Evolutionary conservation across 768 basidiomycete genomes (phyloP), one percentile per base, ranked within the genome.

Genomic region (Trametes gibbosa): DNA sequence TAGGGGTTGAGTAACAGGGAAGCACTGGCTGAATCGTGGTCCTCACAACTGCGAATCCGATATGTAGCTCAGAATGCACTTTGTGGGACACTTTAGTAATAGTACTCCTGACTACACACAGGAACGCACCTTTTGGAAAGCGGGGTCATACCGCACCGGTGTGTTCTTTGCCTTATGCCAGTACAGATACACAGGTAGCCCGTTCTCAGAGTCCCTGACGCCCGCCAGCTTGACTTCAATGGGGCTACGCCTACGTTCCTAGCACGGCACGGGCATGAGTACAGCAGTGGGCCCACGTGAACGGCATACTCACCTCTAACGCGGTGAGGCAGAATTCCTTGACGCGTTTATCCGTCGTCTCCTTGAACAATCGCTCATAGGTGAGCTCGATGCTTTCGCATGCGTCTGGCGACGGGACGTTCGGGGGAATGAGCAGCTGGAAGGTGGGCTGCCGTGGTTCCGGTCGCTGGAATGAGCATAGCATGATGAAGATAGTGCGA

Each of bases 391-490:
- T 83, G 21, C 82, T 73, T 53, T 81, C 79, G 65, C 88, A 90
- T 19, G 84, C 74, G 32, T 90, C 87, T 0, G 89, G 85, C 17
- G 63, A 67, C 5, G 79, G 76, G 8, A 77, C 82, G 17, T 79
- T 76, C 13, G 71, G 56, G 0, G 90, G 90, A 80, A 89, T 85
- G 3, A 81, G 72, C 81, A 83, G 86, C 58, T 89, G 86, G 64
- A 85, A 78, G 9, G 75, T 69, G 1, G 85, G 89, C 67, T 91
- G 90, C 81, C 83, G 84, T 10, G 84, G 83, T 67, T 94, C 92
- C 3, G 89, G 87, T 51, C 76, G 79, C 62, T 93, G 90, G 77
- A 92, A 94, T 5, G 91, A 93, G 70, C 89, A 92, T 59, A 90
- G 68, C 73, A 92, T 77, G 41, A 87, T 79, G 69, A 84, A 84